phyloP scores from a whole-genome alignment of 2,329 filamentous ascomycete species.

The Coccinonectria pachysandricola region DNA sequence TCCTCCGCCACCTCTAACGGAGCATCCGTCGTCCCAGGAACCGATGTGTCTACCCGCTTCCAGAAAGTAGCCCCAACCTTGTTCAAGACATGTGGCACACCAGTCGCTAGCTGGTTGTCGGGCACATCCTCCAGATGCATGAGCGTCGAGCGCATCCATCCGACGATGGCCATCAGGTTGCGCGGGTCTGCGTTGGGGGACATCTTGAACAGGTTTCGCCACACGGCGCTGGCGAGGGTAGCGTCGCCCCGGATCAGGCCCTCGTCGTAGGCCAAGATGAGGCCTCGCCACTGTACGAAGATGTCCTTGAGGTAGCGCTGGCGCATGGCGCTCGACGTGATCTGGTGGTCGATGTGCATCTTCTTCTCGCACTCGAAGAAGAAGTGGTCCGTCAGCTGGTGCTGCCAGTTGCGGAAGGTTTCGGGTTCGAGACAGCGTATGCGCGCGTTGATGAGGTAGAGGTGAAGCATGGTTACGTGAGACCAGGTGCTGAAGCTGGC shows the following conservation, averaged over 20 bases:
- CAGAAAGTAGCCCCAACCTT: constrained; percentile 33
- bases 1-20: too few relatives aligned
- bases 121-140: constrained; percentile 38
- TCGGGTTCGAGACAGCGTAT: constrained; percentile 67
- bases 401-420: constrained; percentile 66
- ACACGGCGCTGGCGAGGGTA: constrained; percentile 70
- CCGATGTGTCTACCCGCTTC: constrained; percentile 30
- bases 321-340: constrained; percentile 47
- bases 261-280: constrained; percentile 77
- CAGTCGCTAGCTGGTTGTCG: constrained; percentile 30
- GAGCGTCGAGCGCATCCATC: constrained; percentile 43
- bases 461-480: constrained; percentile 90
- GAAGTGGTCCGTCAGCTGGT: constrained; percentile 89
- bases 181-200: constrained; percentile 40
- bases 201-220: constrained; percentile 87
- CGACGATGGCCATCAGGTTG: constrained; percentile 42
- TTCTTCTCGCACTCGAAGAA: constrained; percentile 80
- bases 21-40: too few relatives aligned
- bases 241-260: constrained; percentile 68
- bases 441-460: constrained; percentile 81
- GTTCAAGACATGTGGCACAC: constrained; percentile 23
- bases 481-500: constrained; percentile 95
- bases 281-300: constrained; percentile 85
- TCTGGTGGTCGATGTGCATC: constrained; percentile 72
- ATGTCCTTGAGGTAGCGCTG: constrained; percentile 73